Evolutionary conservation across 805 yeast species (phyloP).

Genomic region (Yarrowia osloensis): DNA sequence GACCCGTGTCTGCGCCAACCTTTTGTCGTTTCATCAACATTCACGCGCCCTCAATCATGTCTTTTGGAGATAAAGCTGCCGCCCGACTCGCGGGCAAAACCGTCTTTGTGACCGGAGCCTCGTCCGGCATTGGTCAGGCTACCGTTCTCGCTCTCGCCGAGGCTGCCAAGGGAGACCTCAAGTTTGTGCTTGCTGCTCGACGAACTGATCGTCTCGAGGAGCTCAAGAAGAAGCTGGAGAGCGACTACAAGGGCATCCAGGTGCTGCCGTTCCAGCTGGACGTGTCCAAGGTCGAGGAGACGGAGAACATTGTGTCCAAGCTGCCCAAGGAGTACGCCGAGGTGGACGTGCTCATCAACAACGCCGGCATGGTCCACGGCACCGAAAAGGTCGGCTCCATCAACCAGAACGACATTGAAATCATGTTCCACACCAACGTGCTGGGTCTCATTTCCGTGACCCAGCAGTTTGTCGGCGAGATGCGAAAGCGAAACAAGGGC

Average conservation of each 20-base stretch:
- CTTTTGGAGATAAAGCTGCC: conserved; percentile 72
- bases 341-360: conserved; percentile 63
- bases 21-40: not conserved
- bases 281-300: conserved; percentile 55
- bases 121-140: conserved; percentile 92
- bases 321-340: conserved; percentile 59
- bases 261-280: conserved; percentile 56
- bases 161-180: conserved; percentile 69
- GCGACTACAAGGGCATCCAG: conserved; percentile 51
- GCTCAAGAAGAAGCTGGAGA: conserved; percentile 51
- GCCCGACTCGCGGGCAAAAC: conserved; percentile 78
- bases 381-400: conserved; percentile 73
- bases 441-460: conserved; percentile 81
- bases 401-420: conserved; percentile 60
- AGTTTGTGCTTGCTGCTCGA: conserved; percentile 76
- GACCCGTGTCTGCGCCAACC: not conserved
- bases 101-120: conserved; percentile 91
- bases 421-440: conserved; percentile 85
- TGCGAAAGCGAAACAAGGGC: conserved; percentile 65
- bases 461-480: conserved; percentile 70
- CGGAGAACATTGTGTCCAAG: conserved; percentile 52
- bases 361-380: conserved; percentile 75
- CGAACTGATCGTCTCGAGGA: conserved; percentile 62
- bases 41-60: conserved; percentile 37
- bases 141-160: conserved; percentile 85